Evolutionary conservation across 2,329 filamentous ascomycete species (phyloP).

Genomic region (Dryadomyces quercus-mongolicae): DNA sequence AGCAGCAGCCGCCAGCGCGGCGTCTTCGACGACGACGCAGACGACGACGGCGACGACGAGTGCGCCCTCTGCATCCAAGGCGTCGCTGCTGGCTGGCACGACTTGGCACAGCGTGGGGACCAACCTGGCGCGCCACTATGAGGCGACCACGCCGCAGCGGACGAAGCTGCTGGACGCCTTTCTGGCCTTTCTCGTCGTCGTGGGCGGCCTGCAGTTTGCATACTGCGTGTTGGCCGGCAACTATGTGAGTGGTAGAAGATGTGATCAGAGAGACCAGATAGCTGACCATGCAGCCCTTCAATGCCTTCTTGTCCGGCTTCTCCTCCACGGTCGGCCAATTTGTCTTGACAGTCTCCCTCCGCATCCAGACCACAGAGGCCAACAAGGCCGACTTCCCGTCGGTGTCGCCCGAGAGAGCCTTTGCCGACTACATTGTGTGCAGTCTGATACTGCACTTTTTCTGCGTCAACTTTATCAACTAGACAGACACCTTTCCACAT

Average conservation of each 20-base stretch:
- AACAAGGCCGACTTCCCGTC: conserved; percentile 68
- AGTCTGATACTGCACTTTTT: conserved; percentile 97
- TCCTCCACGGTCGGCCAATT: conserved; percentile 92
- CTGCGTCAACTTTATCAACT: conserved; percentile 99
- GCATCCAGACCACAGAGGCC: conserved; percentile 81
- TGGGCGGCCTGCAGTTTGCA: conserved; percentile 82
- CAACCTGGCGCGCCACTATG: conserved; percentile 68
- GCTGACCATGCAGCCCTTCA: conserved; percentile 65
- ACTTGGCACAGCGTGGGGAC: conserved; percentile 44
- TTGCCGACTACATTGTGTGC: conserved; percentile 91
- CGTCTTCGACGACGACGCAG: neutral
- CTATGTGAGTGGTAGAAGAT: conserved; percentile 54
- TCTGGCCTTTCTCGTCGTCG: conserved; percentile 72
- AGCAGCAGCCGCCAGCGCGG: neutral
- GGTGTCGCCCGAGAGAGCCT: conserved; percentile 78
- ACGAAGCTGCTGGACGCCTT: conserved; percentile 89
- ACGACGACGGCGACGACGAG: neutral
- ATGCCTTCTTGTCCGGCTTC: conserved; percentile 95
- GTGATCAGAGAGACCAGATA: neutral
- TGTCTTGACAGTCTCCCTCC: conserved; percentile 74
- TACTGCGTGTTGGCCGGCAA: conserved; percentile 91
- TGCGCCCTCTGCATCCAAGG: neutral
- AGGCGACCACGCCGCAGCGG: conserved; percentile 71
- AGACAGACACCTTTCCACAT: neutral
- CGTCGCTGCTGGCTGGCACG: neutral